These are phyloP conservation scores for Tephrocybe sp. DNA, from an alignment of 768 basidiomycete genomes.

Conservation along the genomic window DNA sequence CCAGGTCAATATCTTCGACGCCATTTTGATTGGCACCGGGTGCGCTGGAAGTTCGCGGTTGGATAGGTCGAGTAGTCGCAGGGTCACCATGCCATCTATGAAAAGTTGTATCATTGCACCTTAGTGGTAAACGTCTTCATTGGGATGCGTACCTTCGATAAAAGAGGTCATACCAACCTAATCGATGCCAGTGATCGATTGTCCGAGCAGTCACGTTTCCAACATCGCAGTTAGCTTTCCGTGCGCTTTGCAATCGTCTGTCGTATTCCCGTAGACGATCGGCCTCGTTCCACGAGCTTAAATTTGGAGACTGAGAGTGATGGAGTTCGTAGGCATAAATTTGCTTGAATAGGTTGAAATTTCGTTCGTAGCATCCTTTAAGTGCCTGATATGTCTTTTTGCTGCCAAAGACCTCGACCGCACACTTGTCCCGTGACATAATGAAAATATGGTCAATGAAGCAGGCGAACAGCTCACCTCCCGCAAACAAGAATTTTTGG, in stretches of 20 bases:
- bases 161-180: conserved; percentile 77
- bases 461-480: conserved; percentile 45
- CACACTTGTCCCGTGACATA: conserved; percentile 56
- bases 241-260: conserved; percentile 63
- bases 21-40: conserved; percentile 29
- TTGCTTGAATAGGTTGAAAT: conserved; percentile 83
- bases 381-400: conserved; percentile 84
- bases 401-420: conserved; percentile 65
- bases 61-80: conserved; percentile 50
- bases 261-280: conserved; percentile 74
- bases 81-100: conserved; percentile 69
- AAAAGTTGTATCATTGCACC: conserved; percentile 7
- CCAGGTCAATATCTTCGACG: conserved; percentile 47
- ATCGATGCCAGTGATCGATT: conserved; percentile 78
- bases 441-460: neutral
- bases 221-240: conserved; percentile 66
- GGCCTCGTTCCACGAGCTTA: conserved; percentile 48
- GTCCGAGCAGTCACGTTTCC: conserved; percentile 73
- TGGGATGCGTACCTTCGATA: conserved; percentile 54
- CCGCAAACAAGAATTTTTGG: conserved; percentile 81
- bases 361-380: conserved; percentile 84
- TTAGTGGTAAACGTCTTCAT: neutral
- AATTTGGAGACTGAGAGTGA: conserved; percentile 34
- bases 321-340: conserved; percentile 72
- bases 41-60: conserved; percentile 33